A percentile compares a stretch with the other conserved stretches of the same genome.
Conservation (phyloP, 306 rosid genomes). For the barrel medic (Medicago truncatula) region DNA sequence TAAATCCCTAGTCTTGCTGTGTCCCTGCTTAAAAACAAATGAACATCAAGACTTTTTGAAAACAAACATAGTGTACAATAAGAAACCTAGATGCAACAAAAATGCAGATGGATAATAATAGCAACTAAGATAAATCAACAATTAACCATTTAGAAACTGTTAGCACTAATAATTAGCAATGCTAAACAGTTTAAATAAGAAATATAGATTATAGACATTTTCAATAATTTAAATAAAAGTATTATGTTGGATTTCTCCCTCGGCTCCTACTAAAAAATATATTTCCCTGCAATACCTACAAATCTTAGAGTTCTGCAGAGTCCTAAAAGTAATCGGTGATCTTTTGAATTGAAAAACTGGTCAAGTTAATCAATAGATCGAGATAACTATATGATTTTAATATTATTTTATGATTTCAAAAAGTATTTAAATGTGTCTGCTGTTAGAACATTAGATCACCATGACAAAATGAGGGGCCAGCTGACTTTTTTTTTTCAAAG, state of each 20-base stretch:
- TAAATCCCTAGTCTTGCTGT: constrained; percentile 94
- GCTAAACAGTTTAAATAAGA: constrained; percentile 11
- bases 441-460: constrained; percentile 1
- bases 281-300: constrained; percentile 6
- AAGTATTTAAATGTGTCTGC: background rate
- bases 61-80: constrained; percentile 16
- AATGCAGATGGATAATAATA: constrained; percentile 5
- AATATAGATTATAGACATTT: constrained; percentile 10
- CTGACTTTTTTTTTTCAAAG: background rate
- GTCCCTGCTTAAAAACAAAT: constrained; percentile 68
- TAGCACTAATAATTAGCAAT: constrained; percentile 19
- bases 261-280: constrained; percentile 4
- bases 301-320: background rate
- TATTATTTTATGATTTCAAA: background rate
- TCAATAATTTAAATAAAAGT: constrained; percentile 2
- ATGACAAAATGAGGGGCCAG: background rate
- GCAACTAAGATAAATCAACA: background rate
- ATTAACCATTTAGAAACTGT: constrained; percentile 7
- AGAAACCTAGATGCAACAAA: constrained; percentile 16
- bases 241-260: background rate
- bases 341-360: background rate
- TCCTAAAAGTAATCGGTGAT: background rate
- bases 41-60: constrained; percentile 15
- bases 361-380: constrained; percentile 4
- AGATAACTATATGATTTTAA: background rate